Evolutionary conservation across 2,329 filamentous ascomycete species (phyloP), one percentile per base, ranked within the genome.

Genomic region (Cladophialophora carrionii): DNA sequence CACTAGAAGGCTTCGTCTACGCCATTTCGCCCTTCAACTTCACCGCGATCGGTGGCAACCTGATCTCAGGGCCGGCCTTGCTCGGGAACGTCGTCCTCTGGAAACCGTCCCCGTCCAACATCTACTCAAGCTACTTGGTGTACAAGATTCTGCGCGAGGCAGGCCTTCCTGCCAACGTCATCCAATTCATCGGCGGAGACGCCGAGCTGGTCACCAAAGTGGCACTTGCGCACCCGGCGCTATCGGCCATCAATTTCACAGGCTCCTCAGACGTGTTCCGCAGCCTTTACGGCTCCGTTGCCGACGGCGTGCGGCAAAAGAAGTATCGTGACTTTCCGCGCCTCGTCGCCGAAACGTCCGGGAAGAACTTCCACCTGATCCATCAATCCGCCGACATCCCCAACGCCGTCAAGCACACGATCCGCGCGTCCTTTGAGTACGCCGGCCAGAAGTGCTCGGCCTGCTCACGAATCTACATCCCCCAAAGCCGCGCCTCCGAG

Each of bases 11-110:
- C 24, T 96, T 96, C 77, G 91, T 96, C 65, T 96, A 96, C 76
- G 92, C 92, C 53, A 86, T 96, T 71, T 90, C 88, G 65, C 92
- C 92, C 32, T 96, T 96, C 84, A 96, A 96, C 82, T 96, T 96
- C 80, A 96, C 92, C n/a, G 92, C 92, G 72, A 96, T 96, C 73
- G 91, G 87, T 9, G 92, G 88, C 54, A 96, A 96, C 79, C 83
- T 96, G 43, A 85, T 89, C 6, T 88, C 86, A 41, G 88, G 90
- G 0, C 91, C 92, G 10, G 91, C 91, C 0, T 80, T 96, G 58
- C 86, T 96, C 81, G 92, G 92, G 61, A 96, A 96, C 77, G 92
- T 96, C 5, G 90, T 96, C 5, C 81, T 96, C 51, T 96, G 92
- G 92, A 96, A 96, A 82, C 92, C 92, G 10, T 92, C 89, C 32